Conservation (phyloP, 129 eudicot species). For the Centrapalus pauciflorus region DNA sequence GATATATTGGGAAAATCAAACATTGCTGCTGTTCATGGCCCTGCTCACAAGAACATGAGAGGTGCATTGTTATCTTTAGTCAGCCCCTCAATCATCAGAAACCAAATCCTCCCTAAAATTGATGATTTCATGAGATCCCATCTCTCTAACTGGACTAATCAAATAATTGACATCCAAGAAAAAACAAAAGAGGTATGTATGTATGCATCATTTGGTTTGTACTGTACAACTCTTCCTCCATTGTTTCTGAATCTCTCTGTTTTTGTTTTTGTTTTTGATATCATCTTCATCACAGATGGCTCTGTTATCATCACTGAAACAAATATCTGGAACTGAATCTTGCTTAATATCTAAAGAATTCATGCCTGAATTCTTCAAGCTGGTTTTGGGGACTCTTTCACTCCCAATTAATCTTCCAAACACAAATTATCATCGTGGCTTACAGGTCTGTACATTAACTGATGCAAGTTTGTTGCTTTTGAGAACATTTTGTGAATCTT, state of each 20-base stretch:
- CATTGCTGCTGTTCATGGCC: constrained; percentile 99
- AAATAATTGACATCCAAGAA: constrained; percentile 83
- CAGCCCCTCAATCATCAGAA: constrained; percentile 66
- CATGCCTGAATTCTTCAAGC: constrained; percentile 87
- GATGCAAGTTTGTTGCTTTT: neutral
- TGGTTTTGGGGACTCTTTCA: constrained; percentile 93
- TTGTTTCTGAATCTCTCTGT: constrained; percentile 17
- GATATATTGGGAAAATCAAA: constrained; percentile 96
- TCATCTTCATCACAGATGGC: constrained; percentile 74
- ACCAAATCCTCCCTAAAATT: constrained; percentile 76
- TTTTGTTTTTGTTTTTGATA: neutral
- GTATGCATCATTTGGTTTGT: constrained; percentile 23
- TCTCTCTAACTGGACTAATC: constrained; percentile 60
- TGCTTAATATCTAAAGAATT: constrained; percentile 53
- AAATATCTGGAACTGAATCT: constrained; percentile 75
- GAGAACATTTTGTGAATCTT: neutral
- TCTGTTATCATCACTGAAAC: constrained; percentile 71
- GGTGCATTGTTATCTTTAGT: constrained; percentile 90
- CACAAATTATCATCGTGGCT: constrained; percentile 71
- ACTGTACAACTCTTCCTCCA: neutral
- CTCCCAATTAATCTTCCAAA: constrained; percentile 86
- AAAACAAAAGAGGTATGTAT: constrained; percentile 85
- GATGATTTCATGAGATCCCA: constrained; percentile 93
- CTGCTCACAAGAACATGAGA: constrained; percentile 96
- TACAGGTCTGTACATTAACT: constrained; percentile 56